Conservation (phyloP, 495 filamentous ascomycete species). For the Talaromyces nanjingensis region DNA sequence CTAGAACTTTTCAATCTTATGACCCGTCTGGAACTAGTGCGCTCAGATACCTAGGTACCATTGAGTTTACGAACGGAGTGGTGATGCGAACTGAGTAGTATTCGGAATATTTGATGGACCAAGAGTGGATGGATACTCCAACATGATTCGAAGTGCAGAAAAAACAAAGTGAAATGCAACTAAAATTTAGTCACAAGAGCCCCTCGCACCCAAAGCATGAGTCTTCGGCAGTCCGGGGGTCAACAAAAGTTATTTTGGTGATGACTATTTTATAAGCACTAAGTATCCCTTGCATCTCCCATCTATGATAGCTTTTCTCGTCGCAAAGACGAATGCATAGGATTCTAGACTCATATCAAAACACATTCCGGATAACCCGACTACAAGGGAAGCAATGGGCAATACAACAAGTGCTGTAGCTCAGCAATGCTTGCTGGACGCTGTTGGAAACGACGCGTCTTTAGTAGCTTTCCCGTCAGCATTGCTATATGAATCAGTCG, state of each 20-base stretch:
- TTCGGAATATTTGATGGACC: not conserved
- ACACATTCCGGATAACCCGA: not conserved
- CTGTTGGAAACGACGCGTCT: conserved; percentile 16
- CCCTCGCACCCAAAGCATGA: not conserved
- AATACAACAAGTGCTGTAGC: conserved; percentile 6
- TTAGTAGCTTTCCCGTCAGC: conserved; percentile 18
- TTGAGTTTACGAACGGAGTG: not conserved
- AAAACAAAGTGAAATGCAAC: not conserved
- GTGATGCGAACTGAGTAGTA: not conserved
- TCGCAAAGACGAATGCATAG: not conserved
- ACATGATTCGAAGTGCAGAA: not conserved
- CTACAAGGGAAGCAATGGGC: not conserved
- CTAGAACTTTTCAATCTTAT: not conserved
- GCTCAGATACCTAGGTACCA: not conserved
- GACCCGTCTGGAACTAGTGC: not conserved
- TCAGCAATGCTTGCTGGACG: conserved; percentile 18
- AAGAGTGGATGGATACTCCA: not conserved
- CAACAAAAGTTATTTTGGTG: not conserved
- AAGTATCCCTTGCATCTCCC: not conserved
- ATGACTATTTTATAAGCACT: not conserved
- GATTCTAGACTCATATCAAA: not conserved
- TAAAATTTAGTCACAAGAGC: not conserved
- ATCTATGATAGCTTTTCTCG: not conserved
- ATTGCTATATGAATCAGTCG: conserved; percentile 13
- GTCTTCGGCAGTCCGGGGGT: not conserved